Evolutionary conservation across 2,329 filamentous ascomycete genomes (phyloP), one percentile per base, ranked within the genome.

Genomic region (Neodidymelliopsis sp.): DNA sequence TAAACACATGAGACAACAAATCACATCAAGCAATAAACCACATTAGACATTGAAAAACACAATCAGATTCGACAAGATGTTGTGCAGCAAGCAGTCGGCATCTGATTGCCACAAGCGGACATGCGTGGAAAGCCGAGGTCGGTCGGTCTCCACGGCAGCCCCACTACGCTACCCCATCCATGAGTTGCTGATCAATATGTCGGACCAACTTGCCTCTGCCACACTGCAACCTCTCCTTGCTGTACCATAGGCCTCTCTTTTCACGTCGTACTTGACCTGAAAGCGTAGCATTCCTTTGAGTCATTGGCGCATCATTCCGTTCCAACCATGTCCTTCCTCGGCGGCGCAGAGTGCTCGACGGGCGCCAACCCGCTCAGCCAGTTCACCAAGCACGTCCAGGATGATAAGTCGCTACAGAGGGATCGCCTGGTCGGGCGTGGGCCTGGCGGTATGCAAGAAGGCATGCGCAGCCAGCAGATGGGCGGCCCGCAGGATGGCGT

Each of bases 381-480:
- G 80, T 96, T 99, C 74, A 91, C 92, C 58, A 99, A 99, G 76
- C 92, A 97, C 75, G 90, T 94, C 48, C 90, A 95, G 70, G 91
- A 96, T 81, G 94, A 99, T 79, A 96, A 92, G 77, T 94, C 90
- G 49, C 79, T 97, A 49, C 94, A 97, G 77, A 84, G 92, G 66
- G 94, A 99, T 74, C 85, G 94, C 51, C 80, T 97, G 54, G 86
- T 90, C 52, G 90, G 90, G 55, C 81, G 87, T 59, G 86, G 85
- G 0, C 87, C 89, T 0, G 85, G 83, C 31, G 86, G 83, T 6
- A 79, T 88, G 66, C 81, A 89, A 65, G 88, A 89, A 70, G 84
- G 89, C 65, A 92, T 96, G 79, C 84, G 91, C 57, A 92, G 84
- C 70, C 82, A 83, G 61, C 82, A 81, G 48, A 84, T 85, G 70